Percentiles rank a stretch among this genome's conserved stretches.
Evolutionary conservation across 2,329 filamentous ascomycete genomes (phyloP).

Genomic region (Xylaria sp.): DNA sequence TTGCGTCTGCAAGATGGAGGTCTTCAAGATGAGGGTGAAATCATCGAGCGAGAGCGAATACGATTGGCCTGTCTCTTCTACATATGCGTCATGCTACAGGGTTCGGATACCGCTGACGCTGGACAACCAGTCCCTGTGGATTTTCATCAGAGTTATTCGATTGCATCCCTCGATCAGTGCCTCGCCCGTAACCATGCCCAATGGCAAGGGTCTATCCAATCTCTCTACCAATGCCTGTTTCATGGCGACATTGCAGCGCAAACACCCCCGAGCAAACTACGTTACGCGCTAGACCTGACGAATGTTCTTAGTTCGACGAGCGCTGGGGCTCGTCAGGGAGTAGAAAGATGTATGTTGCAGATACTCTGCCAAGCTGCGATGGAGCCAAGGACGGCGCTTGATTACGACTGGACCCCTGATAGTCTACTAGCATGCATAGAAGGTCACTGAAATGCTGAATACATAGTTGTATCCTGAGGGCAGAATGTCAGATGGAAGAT

Average conservation of each 20-base stretch:
- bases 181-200: slow-evolving; percentile 20
- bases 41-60: slow-evolving; percentile 24
- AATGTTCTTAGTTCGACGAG: slow-evolving; percentile 31
- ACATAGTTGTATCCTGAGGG: background rate
- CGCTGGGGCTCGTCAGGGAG: slow-evolving; percentile 18
- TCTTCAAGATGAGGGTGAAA: background rate
- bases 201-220: slow-evolving; percentile 27
- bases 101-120: background rate
- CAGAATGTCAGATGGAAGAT: background rate
- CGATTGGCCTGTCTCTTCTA: slow-evolving; percentile 31
- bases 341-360: slow-evolving; percentile 34
- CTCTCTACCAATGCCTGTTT: slow-evolving; percentile 28
- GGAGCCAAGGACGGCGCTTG: slow-evolving; percentile 12
- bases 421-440: slow-evolving; percentile 33
- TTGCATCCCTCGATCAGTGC: slow-evolving; percentile 21
- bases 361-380: slow-evolving; percentile 31
- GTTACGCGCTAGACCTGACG: slow-evolving; percentile 30
- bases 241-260: slow-evolving; percentile 24
- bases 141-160: slow-evolving; percentile 24
- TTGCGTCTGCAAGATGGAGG: slow-evolving; percentile 17
- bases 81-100: slow-evolving; percentile 31
- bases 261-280: slow-evolving; percentile 19
- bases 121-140: background rate
- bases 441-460: slow-evolving; percentile 4
- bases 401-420: slow-evolving; percentile 34